A percentile compares a stretch with the other conserved stretches of the same genome.
Evolutionary conservation across 371 early-diverging fungal genomes (phyloP).

Genomic region (Rhizopus delemar): DNA sequence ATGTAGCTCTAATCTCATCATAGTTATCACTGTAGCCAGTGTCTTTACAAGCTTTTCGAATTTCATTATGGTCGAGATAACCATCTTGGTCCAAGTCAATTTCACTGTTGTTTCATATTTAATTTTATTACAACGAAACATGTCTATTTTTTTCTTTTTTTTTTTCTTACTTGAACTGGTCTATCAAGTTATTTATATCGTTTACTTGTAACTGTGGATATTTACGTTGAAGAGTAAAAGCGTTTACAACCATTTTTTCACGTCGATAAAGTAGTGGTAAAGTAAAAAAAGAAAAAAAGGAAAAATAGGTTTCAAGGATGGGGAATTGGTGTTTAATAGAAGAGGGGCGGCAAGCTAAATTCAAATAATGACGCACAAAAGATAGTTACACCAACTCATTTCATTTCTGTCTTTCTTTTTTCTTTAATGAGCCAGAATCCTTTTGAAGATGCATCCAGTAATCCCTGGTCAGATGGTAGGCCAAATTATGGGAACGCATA

Average conservation of each 20-base stretch:
- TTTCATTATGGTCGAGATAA: constrained; percentile 72
- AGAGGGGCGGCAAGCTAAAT: constrained; percentile 1
- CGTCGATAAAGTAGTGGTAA: background rate
- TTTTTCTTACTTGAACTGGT: constrained; percentile 59
- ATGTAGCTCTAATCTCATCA: constrained; percentile 74
- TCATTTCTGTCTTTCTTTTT: constrained; percentile 5
- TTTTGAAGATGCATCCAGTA: constrained; percentile 10
- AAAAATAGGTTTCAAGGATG: constrained; percentile 1
- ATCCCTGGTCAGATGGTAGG: constrained; percentile 1
- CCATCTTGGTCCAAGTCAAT: constrained; percentile 77
- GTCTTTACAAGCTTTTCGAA: constrained; percentile 68
- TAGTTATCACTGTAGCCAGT: constrained; percentile 72
- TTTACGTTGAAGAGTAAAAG: constrained; percentile 59
- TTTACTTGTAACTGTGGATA: constrained; percentile 62
- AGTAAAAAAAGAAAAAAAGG: constrained; percentile 8
- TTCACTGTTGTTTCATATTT: constrained; percentile 42
- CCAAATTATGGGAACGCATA: constrained; percentile 33
- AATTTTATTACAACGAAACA: background rate
- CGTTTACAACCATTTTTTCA: constrained; percentile 37
- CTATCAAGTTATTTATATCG: constrained; percentile 63
- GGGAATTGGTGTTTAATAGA: background rate
- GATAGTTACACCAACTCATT: background rate
- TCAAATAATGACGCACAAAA: constrained; percentile 1
- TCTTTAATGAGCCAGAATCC: constrained; percentile 10
- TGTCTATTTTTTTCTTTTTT: background rate